These are phyloP conservation scores for Agrocybe pediades DNA, from an alignment of 768 basidiomycete genomes.

Conservation along the genomic window DNA sequence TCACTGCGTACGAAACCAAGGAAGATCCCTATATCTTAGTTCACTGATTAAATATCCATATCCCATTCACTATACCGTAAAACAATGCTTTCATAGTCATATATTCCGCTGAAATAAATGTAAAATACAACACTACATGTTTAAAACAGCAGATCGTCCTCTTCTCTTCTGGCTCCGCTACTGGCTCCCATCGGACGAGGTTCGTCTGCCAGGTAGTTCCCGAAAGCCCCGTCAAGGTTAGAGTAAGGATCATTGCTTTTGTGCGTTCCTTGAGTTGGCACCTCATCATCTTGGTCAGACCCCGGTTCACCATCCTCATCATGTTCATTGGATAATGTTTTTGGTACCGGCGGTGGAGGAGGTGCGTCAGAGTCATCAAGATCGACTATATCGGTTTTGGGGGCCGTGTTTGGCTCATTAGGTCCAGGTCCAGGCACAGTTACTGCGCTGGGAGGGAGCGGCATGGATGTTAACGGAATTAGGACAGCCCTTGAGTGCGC, in stretches of 20 bases:
- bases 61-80: neutral
- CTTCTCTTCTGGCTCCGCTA: constrained; percentile 43
- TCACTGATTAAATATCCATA: neutral
- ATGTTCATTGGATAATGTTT: constrained; percentile 20
- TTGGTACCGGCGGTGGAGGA: constrained; percentile 25
- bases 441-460: constrained; percentile 47
- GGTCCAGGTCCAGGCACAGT: constrained; percentile 68
- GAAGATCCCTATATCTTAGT: neutral
- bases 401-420: constrained; percentile 39
- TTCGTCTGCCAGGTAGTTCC: constrained; percentile 70
- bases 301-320: constrained; percentile 30
- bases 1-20: constrained; percentile 51
- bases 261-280: constrained; percentile 25
- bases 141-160: constrained; percentile 73
- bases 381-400: constrained; percentile 23
- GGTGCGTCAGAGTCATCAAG: constrained; percentile 34
- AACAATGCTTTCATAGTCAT: neutral
- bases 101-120: constrained; percentile 10
- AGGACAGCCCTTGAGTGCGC: constrained; percentile 73
- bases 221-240: constrained; percentile 76
- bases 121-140: constrained; percentile 6
- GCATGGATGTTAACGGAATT: constrained; percentile 57
- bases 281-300: constrained; percentile 42
- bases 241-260: constrained; percentile 74
- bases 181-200: constrained; percentile 62